phyloP scores from a whole-genome alignment of 2,329 filamentous ascomycete species.

The Penicillium crustosum region DNA sequence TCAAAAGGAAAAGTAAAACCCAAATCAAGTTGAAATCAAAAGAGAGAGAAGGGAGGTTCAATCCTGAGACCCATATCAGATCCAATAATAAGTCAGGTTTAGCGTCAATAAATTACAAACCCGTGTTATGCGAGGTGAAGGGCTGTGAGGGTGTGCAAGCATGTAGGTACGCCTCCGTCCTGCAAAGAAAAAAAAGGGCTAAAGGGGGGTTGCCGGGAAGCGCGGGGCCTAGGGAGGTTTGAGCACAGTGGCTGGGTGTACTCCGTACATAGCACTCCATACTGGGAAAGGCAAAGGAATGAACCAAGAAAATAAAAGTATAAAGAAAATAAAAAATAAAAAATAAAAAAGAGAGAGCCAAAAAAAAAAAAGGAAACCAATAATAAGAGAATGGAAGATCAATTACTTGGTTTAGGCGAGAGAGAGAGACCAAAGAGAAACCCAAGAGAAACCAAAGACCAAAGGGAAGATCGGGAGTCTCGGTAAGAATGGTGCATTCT shows the following conservation, averaged over 20 bases:
- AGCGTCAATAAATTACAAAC: conserved; percentile 17
- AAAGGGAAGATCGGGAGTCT: conserved; percentile 14
- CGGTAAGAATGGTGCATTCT: conserved; percentile 22
- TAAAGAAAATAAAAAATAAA: background rate
- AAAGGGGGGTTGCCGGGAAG: conserved; percentile 19
- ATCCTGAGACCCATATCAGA: conserved; percentile 34
- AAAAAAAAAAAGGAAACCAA: background rate
- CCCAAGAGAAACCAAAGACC: too few species aligned
- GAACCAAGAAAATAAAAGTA: conserved; percentile 20
- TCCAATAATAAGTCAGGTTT: conserved; percentile 37
- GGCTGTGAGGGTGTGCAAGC: conserved; percentile 18
- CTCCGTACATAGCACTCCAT: background rate
- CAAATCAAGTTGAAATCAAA: conserved; percentile 4
- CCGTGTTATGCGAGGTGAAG: conserved; percentile 14
- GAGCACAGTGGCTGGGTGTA: conserved; percentile 30
- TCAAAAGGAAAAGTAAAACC: conserved; percentile 3
- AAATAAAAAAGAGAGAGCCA: background rate
- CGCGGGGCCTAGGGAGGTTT: conserved; percentile 20
- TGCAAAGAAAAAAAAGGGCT: conserved; percentile 20
- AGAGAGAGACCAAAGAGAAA: background rate
- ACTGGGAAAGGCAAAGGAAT: conserved; percentile 31
- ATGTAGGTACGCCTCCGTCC: conserved; percentile 24
- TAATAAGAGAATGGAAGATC: conserved; percentile 15
- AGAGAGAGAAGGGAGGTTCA: background rate
- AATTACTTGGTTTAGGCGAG: conserved; percentile 15